A percentile compares a stretch with the other conserved stretches of the same genome.
Evolutionary conservation across 768 basidiomycete genomes (phyloP).

Genomic region (Lactarius indigo): DNA sequence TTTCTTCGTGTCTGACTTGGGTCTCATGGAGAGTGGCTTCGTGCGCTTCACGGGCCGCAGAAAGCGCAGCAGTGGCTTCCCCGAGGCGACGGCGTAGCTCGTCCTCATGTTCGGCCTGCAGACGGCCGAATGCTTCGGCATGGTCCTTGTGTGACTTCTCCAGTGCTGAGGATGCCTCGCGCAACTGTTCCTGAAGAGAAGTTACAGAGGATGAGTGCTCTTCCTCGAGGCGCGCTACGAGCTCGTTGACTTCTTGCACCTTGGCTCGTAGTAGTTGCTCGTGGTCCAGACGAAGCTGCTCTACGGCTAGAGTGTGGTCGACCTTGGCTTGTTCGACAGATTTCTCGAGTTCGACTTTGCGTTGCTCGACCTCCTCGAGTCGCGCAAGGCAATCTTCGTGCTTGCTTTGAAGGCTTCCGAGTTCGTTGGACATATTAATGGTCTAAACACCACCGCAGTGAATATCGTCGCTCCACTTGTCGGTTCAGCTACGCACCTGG

Average conservation of each 20-base stretch:
- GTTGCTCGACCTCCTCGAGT: conserved; percentile 54
- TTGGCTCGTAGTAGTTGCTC: conserved; percentile 42
- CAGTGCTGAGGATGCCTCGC: conserved; percentile 31
- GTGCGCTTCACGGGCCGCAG: conserved; percentile 50
- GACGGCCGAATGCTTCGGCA: conserved; percentile 54
- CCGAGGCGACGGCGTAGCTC: conserved; percentile 49
- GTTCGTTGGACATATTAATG: conserved; percentile 83
- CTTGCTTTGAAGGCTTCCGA: conserved; percentile 66
- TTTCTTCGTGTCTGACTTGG: conserved; percentile 50
- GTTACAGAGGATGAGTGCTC: conserved; percentile 45
- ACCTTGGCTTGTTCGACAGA: conserved; percentile 47
- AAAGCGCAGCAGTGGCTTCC: conserved; percentile 49
- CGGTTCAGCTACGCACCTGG: conserved; percentile 51
- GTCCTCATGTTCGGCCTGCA: conserved; percentile 39
- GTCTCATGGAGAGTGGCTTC: conserved; percentile 47
- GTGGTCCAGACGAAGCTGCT: conserved; percentile 45
- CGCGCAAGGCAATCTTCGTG: conserved; percentile 50
- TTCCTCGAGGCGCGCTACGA: conserved; percentile 45
- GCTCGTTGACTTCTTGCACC: conserved; percentile 39
- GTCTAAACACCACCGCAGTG: conserved; percentile 42
- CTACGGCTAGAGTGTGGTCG: conserved; percentile 48
- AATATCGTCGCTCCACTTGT: conserved; percentile 1
- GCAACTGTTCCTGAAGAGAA: conserved; percentile 33
- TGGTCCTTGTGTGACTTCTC: conserved; percentile 50
- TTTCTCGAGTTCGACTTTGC: conserved; percentile 52